Evolutionary conservation across 225 moss, liverwort and hornwort species (phyloP).

Genomic region (Takakia lepidozioides): DNA sequence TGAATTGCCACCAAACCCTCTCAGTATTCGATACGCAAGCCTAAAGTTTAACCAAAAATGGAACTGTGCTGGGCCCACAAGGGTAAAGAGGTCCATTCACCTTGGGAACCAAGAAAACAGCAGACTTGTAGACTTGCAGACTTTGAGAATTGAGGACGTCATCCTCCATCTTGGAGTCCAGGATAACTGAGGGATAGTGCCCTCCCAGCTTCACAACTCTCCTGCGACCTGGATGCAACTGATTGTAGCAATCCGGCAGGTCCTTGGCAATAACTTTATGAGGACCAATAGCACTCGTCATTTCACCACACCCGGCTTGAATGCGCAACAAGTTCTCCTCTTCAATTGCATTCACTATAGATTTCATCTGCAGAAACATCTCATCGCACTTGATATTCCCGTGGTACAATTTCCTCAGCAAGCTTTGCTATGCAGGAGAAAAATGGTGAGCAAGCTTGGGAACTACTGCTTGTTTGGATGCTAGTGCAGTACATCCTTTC

Average conservation of each 20-base stretch:
- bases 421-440: no score
- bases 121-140: slow-evolving; percentile 59
- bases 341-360: slow-evolving; percentile 41
- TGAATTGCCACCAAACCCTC: no score
- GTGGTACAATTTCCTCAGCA: no score
- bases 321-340: slow-evolving; percentile 55
- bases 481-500: no score
- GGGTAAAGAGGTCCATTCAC: slow-evolving; percentile 15
- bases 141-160: no score
- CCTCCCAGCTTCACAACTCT: slow-evolving; percentile 36
- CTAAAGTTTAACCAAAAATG: no score
- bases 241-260: slow-evolving; percentile 38
- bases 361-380: slow-evolving; percentile 47
- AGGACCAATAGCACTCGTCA: slow-evolving; percentile 4
- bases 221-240: slow-evolving; percentile 62
- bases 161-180: slow-evolving; percentile 95
- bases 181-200: slow-evolving; percentile 52
- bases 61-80: no score
- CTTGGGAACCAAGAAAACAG: slow-evolving; percentile 87
- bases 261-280: slow-evolving; percentile 12
- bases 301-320: slow-evolving; percentile 15
- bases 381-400: no score
- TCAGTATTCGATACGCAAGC: no score
- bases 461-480: no score
- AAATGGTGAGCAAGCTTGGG: no score